Percentiles rank a stretch among this genome's conserved stretches.
Evolutionary conservation across 768 basidiomycete species (phyloP).

Genomic region (Albatrellus ellisii): DNA sequence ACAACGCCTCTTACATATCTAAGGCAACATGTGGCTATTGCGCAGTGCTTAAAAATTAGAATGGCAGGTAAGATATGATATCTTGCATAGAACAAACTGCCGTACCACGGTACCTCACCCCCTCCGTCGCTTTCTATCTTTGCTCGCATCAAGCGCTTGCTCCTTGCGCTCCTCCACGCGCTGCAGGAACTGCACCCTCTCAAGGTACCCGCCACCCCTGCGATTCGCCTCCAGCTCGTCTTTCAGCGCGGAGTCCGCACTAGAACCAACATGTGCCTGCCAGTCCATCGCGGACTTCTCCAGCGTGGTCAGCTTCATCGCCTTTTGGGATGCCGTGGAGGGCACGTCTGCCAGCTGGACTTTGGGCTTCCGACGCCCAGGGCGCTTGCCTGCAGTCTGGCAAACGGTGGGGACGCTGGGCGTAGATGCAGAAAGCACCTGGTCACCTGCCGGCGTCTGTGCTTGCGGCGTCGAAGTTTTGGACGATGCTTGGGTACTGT

Average conservation of each 20-base stretch:
- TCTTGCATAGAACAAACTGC: no score
- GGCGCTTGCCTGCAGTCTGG: slow-evolving; percentile 25
- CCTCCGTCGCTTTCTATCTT: slow-evolving; percentile 35
- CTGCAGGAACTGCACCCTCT: slow-evolving; percentile 73
- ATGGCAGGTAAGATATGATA: no score
- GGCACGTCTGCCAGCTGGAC: slow-evolving; percentile 42
- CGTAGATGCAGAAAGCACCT: slow-evolving; percentile 8
- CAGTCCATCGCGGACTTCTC: slow-evolving; percentile 87
- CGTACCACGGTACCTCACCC: slow-evolving; percentile 5
- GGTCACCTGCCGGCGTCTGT: slow-evolving; percentile 6
- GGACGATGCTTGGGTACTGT: slow-evolving; percentile 1
- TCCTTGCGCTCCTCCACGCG: slow-evolving; percentile 65
- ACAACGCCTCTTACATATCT: no score
- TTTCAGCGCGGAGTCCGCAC: slow-evolving; percentile 29
- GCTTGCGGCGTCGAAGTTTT: not conserved
- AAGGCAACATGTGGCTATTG: no score
- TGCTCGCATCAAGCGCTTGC: slow-evolving; percentile 43
- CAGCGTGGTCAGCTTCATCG: slow-evolving; percentile 70
- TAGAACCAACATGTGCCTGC: slow-evolving; percentile 45
- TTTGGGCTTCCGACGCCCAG: slow-evolving; percentile 58
- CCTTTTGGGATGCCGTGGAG: slow-evolving; percentile 30
- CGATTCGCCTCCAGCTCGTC: slow-evolving; percentile 69
- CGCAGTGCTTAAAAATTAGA: no score
- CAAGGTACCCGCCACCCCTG: slow-evolving; percentile 68
- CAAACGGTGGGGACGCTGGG: slow-evolving; percentile 9